Base-by-base conservation (phyloP, 495 filamentous ascomycete genomes). In the Podospora pseudopauciseta region DNA sequence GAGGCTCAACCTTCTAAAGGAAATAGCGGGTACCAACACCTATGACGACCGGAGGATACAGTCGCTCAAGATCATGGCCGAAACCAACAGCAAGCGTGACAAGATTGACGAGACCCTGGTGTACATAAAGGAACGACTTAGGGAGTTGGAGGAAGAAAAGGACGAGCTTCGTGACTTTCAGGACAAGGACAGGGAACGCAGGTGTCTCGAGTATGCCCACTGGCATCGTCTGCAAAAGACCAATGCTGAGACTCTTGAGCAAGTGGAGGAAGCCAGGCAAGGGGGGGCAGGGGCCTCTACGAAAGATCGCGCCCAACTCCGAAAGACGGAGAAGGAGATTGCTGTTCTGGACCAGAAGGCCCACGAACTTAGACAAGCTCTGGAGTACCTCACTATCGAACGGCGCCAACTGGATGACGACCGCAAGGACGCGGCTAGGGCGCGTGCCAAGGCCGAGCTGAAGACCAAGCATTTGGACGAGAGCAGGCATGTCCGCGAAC, bases 21-120 rank as follows among this genome's bases (percentile, higher is more conserved):
- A 99, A 73, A 96, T 99, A 23, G 96, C 95, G 2, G 95, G 95
- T 58, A 98, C 95, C 4, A 92, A 97, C 74, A 92, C 96, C 28
- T 99, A 99, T 78, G 95, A 99, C 78, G 90, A 92, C 53, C 88
- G 94, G 65, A 85, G 96, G 62, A 84, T 90, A 20, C 94, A 98
- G 77, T 95, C 91, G 34, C 80, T 97, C 68, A 97, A 96, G 79
- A 97, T 99, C 74, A 97, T 99, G 94, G 88, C 88, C 61, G 96
- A 98, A 67, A 97, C 95, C 15, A 93, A 94, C 75, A 96, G 91
- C 77, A 98, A 97, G 80, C 89, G 93, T 58, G 80, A 86, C 7
- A 97, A 97, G 82, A 97, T 97, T 65, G 95, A 99, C 73, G 95
- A 97, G 75, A 79, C 92, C 3, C 83, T 99, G 2, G 88, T 90